phyloP scores from a whole-genome alignment of 73 alveolate genomes.

The Tetrahymena malaccensis region DNA sequence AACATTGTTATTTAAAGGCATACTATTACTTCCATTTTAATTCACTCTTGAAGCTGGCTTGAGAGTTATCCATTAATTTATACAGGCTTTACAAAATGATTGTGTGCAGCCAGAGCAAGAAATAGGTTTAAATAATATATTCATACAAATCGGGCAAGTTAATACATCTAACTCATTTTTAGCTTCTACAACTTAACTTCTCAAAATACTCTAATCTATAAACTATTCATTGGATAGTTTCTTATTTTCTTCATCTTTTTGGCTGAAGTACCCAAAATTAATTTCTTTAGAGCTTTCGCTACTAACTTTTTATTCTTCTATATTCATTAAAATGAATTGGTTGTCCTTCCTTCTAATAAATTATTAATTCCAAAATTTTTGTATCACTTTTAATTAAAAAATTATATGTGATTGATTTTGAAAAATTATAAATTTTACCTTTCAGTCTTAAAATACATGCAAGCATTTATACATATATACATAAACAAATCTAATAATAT shows the following conservation, averaged over 20 bases:
- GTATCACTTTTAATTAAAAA: background rate
- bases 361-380: background rate
- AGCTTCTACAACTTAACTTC: background rate
- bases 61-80: background rate
- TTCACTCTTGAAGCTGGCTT: background rate
- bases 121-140: background rate
- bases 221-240: background rate
- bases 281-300: background rate
- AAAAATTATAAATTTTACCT: background rate
- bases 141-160: background rate
- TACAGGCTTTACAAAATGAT: background rate
- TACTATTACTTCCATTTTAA: background rate
- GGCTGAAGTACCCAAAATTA: background rate
- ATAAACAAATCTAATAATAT: background rate
- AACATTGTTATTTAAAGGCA: background rate
- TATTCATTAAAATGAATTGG: background rate
- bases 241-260: background rate
- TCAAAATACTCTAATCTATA: background rate
- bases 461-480: background rate
- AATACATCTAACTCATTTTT: background rate
- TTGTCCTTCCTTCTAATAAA: background rate
- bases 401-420: background rate
- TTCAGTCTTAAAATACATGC: background rate
- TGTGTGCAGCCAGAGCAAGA: background rate
- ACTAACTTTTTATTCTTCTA: background rate